These are phyloP conservation scores for Oehlia diaphana DNA, from an alignment of 192 early-diverging fungal species.

Conservation along the genomic window DNA sequence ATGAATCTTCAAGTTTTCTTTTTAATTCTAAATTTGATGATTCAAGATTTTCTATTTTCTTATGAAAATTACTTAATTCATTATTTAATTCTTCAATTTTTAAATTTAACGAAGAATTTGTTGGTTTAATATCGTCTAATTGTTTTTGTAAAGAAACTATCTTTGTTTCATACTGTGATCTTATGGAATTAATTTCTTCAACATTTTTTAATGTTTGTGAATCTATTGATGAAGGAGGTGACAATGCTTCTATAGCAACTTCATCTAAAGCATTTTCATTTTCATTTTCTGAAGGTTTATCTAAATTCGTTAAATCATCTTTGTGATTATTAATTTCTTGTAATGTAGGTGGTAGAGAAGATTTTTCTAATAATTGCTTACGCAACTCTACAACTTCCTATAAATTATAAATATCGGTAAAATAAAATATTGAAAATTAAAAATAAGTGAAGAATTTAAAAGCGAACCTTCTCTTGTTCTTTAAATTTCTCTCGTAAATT, in stretches of 20 bases:
- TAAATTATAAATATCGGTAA: neutral
- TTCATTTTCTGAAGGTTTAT: constrained; percentile 7
- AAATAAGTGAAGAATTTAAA: neutral
- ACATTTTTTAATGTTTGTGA: neutral
- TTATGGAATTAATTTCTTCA: neutral
- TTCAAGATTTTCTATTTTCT: constrained; percentile 4
- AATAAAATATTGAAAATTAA: neutral
- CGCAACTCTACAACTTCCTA: neutral
- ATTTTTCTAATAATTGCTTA: neutral
- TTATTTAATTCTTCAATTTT: neutral
- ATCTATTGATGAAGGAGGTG: neutral
- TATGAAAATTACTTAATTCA: neutral
- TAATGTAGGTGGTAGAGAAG: neutral
- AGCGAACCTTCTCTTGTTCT: constrained; percentile 33
- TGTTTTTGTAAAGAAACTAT: neutral
- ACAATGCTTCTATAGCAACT: neutral
- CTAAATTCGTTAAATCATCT: neutral
- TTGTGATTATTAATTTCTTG: neutral
- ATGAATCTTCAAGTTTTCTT: neutral
- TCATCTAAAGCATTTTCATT: constrained; percentile 31
- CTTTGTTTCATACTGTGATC: neutral
- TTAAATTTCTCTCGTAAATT: constrained; percentile 39
- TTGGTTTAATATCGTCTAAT: neutral
- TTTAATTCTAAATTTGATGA: neutral
- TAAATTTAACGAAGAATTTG: neutral